A percentile compares a stretch with the other conserved stretches of the same genome.
Evolutionary conservation across 169 alveolate species (phyloP).

Genomic region (Plasmodium berghei): DNA sequence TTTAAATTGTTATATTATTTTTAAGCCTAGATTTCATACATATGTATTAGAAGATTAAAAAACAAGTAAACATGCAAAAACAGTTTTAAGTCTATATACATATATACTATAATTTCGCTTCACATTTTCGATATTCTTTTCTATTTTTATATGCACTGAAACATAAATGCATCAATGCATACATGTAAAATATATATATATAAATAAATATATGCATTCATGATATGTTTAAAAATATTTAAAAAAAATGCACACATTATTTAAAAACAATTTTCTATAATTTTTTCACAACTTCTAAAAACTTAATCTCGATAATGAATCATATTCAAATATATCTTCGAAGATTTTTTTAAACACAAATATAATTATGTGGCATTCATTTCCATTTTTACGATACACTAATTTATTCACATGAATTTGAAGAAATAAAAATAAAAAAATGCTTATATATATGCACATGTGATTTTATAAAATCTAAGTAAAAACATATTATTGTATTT

Average conservation of each 20-base stretch:
- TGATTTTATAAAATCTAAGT: neutral
- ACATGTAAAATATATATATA: conserved; percentile 17
- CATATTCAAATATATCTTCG: conserved; percentile 62
- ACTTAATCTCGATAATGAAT: conserved; percentile 21
- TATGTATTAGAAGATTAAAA: conserved; percentile 23
- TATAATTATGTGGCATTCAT: conserved; percentile 1
- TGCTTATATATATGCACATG: neutral
- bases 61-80: conserved; percentile 28
- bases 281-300: conserved; percentile 41
- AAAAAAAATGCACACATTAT: conserved; percentile 13
- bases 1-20: conserved; percentile 43
- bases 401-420: conserved; percentile 18
- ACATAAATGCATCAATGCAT: conserved; percentile 24
- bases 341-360: conserved; percentile 22
- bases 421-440: conserved; percentile 5
- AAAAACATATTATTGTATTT: conserved; percentile 52
- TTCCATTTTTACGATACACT: conserved; percentile 8
- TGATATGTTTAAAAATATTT: conserved; percentile 61
- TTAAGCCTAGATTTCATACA: conserved; percentile 15
- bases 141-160: conserved; percentile 25
- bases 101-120: conserved; percentile 12
- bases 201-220: conserved; percentile 12
- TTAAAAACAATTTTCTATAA: conserved; percentile 42
- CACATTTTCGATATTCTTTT: conserved; percentile 23
- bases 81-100: conserved; percentile 10